phyloP scores from a whole-genome alignment of 768 basidiomycete genomes.

The Amanita inopinata region DNA sequence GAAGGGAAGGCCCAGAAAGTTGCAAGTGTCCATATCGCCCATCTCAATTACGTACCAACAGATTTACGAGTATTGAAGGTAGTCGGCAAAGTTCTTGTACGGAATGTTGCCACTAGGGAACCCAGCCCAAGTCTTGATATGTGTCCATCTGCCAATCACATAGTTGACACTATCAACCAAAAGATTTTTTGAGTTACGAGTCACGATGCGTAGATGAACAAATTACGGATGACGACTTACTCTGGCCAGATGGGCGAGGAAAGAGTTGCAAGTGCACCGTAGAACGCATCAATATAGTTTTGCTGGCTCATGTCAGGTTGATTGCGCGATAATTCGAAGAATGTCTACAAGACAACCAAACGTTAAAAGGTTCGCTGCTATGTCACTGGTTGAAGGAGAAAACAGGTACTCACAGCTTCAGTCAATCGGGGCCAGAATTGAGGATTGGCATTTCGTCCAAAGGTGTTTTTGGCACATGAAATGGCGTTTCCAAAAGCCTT shows the following conservation, averaged over 20 bases:
- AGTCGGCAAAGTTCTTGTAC: neutral
- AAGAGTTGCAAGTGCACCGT: slow-evolving; percentile 9
- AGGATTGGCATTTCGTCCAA: slow-evolving; percentile 6
- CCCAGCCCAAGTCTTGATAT: neutral
- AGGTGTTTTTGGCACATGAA: slow-evolving; percentile 10
- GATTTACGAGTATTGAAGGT: neutral
- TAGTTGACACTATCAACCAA: neutral
- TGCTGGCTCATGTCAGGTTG: slow-evolving; percentile 7
- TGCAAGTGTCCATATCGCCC: too few species aligned
- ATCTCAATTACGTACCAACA: too few species aligned
- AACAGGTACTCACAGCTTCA: slow-evolving; percentile 4
- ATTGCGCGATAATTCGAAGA: too few species aligned
- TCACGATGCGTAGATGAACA: too few species aligned
- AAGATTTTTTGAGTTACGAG: neutral
- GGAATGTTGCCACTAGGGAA: neutral
- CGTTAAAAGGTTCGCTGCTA: too few species aligned
- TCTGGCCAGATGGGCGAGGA: slow-evolving; percentile 9
- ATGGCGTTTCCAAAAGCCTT: slow-evolving; percentile 10
- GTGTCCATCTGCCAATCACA: neutral
- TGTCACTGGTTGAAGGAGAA: neutral
- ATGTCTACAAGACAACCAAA: too few species aligned
- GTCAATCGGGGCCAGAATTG: slow-evolving; percentile 10
- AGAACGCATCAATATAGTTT: slow-evolving; percentile 11
- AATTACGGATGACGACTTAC: too few species aligned
- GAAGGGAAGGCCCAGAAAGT: too few species aligned